phyloP scores from a whole-genome alignment of 495 filamentous ascomycete genomes.

The Penicillium ochrochloron region DNA sequence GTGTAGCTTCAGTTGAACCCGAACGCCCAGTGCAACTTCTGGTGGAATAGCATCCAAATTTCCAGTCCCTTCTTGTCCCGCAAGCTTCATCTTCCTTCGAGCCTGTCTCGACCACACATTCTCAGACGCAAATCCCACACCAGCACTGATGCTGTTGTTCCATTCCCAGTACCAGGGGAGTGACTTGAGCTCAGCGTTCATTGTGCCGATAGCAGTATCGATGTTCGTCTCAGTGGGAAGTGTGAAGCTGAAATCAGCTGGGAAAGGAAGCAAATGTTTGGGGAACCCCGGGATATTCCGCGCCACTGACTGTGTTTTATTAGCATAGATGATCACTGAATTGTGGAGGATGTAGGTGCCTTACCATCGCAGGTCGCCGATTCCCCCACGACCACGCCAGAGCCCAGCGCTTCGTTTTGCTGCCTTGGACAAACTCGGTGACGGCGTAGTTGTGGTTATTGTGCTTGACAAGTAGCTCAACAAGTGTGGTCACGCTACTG shows the following conservation, averaged over 20 bases:
- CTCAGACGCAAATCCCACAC: constrained; percentile 58
- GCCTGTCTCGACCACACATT: constrained; percentile 79
- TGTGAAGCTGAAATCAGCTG: constrained; percentile 58
- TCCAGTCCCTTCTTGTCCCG: constrained; percentile 25
- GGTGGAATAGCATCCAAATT: constrained; percentile 33
- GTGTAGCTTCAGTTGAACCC: constrained; percentile 43
- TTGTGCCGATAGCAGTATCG: constrained; percentile 31
- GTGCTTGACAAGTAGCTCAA: constrained; percentile 62
- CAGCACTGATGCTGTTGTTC: constrained; percentile 44
- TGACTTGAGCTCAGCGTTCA: constrained; percentile 46
- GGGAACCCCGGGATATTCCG: constrained; percentile 59
- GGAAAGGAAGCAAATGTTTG: constrained; percentile 64
- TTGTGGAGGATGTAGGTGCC: constrained; percentile 10
- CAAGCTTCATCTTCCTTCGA: constrained; percentile 53
- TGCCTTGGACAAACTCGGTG: constrained; percentile 78
- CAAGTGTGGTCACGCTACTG: constrained; percentile 66
- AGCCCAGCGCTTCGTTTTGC: constrained; percentile 82
- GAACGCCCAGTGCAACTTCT: constrained; percentile 50
- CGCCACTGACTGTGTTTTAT: constrained; percentile 50
- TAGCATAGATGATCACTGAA: constrained; percentile 9
- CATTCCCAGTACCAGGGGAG: constrained; percentile 60
- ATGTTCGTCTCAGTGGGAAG: constrained; percentile 32
- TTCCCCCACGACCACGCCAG: constrained; percentile 84
- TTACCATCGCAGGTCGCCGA: constrained; percentile 65
- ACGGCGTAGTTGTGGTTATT: constrained; percentile 80